Conservation (phyloP, 2,329 filamentous ascomycete species). For the Fusarium nanum region DNA sequence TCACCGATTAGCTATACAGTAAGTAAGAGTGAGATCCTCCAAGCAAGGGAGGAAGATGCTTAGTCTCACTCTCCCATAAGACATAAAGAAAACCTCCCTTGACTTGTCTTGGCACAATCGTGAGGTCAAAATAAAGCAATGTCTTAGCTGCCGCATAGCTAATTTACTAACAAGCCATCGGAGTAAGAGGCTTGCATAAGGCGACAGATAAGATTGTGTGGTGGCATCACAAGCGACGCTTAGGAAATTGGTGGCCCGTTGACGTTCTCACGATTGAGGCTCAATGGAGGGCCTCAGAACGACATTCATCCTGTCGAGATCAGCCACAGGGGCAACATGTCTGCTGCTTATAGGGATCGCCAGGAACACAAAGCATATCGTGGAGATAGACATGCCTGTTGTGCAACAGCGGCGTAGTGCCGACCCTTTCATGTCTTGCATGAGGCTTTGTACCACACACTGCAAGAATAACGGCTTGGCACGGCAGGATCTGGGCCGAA, state of each 20-base stretch:
- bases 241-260: constrained; percentile 18
- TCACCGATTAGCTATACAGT: too few relatives aligned
- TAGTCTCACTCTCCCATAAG: neutral
- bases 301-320: neutral
- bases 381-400: neutral
- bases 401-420: constrained; percentile 14
- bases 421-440: constrained; percentile 5
- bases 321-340: neutral
- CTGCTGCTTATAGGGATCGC: constrained; percentile 5
- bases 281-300: constrained; percentile 8
- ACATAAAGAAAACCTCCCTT: constrained; percentile 28
- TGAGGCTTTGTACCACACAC: neutral
- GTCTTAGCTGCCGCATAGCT: constrained; percentile 2
- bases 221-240: constrained; percentile 17
- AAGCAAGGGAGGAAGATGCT: constrained; percentile 27
- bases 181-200: constrained; percentile 14
- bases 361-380: constrained; percentile 16
- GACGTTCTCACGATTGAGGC: neutral
- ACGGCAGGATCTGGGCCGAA: constrained; percentile 2
- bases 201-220: constrained; percentile 14
- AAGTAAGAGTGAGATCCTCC: neutral
- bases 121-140: constrained; percentile 3
- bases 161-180: constrained; percentile 21
- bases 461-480: constrained; percentile 13
- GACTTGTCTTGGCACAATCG: constrained; percentile 5